Percentiles rank a stretch among this genome's conserved stretches.
Evolutionary conservation across 768 basidiomycete genomes (phyloP).

Genomic region (Termitomyces sp.): DNA sequence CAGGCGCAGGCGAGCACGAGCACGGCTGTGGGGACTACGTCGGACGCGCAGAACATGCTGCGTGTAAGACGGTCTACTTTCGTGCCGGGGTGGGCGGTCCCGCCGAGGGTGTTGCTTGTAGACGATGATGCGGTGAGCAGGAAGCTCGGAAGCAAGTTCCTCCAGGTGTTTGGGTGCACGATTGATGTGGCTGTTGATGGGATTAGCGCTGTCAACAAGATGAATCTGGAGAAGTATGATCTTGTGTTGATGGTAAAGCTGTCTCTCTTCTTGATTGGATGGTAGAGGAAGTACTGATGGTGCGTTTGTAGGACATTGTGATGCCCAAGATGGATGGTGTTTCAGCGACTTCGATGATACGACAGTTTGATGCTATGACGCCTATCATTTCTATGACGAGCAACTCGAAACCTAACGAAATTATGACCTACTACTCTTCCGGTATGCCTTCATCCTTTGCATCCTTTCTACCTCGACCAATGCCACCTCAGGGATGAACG

Average conservation of each 20-base stretch:
- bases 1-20: neutral
- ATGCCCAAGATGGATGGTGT: constrained; percentile 90
- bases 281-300: neutral
- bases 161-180: constrained; percentile 93
- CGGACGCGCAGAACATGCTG: constrained; percentile 25
- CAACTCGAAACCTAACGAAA: constrained; percentile 89
- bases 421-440: constrained; percentile 85
- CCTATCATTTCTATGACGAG: constrained; percentile 99
- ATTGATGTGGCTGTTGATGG: constrained; percentile 96
- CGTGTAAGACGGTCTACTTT: constrained; percentile 75
- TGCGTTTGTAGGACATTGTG: constrained; percentile 73
- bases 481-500: constrained; percentile 79
- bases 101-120: constrained; percentile 87
- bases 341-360: constrained; percentile 87
- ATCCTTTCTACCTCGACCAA: neutral
- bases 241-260: constrained; percentile 95
- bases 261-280: constrained; percentile 14
- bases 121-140: constrained; percentile 95
- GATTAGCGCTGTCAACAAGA: constrained; percentile 88
- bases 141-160: constrained; percentile 84
- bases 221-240: constrained; percentile 96
- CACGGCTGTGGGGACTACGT: neutral
- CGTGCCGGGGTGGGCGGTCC: constrained; percentile 88
- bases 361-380: constrained; percentile 92
- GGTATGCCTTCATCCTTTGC: constrained; percentile 30